Conservation (phyloP, 208 protist species). For the Strigomonas galati region DNA sequence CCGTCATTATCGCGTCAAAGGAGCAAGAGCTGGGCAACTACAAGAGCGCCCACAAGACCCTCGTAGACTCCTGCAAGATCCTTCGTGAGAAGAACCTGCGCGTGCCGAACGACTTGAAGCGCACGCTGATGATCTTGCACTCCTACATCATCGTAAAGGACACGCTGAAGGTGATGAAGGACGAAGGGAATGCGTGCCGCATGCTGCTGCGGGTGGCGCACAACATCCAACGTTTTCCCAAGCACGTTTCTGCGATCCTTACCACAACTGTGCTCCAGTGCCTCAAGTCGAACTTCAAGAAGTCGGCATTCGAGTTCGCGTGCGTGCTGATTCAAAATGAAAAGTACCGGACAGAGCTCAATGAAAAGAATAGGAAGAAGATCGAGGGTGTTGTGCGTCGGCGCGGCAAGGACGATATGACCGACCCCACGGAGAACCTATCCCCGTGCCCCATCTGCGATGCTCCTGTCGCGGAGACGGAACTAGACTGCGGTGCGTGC, state of each 20-base stretch:
- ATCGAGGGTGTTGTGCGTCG: slow-evolving; percentile 95
- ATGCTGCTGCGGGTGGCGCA: slow-evolving; percentile 95
- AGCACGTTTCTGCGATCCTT: slow-evolving; percentile 94
- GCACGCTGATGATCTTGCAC: slow-evolving; percentile 95
- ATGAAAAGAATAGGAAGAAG: slow-evolving; percentile 93
- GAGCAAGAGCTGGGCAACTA: slow-evolving; percentile 96
- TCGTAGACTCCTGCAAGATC: slow-evolving; percentile 93
- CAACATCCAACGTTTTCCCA: slow-evolving; percentile 94
- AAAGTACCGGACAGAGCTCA: slow-evolving; percentile 91
- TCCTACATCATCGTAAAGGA: slow-evolving; percentile 96
- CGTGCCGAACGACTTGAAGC: slow-evolving; percentile 88
- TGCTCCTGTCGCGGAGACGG: slow-evolving; percentile 77
- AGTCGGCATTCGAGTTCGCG: slow-evolving; percentile 95
- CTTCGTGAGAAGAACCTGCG: slow-evolving; percentile 83
- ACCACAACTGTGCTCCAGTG: slow-evolving; percentile 96
- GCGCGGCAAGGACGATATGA: slow-evolving; percentile 75
- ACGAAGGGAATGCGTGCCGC: slow-evolving; percentile 89
- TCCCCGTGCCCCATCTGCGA: slow-evolving; percentile 94
- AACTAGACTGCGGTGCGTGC: slow-evolving; percentile 93
- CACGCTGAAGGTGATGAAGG: slow-evolving; percentile 84
- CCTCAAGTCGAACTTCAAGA: slow-evolving; percentile 82
- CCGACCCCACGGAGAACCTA: slow-evolving; percentile 68
- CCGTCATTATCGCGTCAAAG: slow-evolving; percentile 94
- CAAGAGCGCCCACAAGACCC: slow-evolving; percentile 90
- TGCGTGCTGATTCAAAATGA: slow-evolving; percentile 93